Evolutionary conservation across 2,329 filamentous ascomycete species (phyloP), one percentile per base, ranked within the genome.

Genomic region (Xylaria polymorpha): DNA sequence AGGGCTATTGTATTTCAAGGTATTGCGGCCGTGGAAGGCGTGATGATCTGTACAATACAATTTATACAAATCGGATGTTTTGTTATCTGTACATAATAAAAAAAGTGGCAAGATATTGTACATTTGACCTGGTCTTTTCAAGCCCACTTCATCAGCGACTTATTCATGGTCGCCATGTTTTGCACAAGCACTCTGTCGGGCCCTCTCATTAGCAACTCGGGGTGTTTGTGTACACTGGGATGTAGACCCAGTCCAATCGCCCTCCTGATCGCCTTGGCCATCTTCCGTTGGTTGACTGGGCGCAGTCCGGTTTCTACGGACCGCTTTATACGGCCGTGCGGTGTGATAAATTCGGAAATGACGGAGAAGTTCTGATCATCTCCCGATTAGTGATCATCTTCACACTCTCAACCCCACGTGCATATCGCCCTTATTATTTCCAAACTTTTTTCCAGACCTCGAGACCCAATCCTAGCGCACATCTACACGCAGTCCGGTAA

Each of bases 191-290:
- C 64, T 25, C 61, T 69, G 44, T 65, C 20, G 41, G 66, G 50
- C 6, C 70, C 68, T 48, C 80, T 75, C 67, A 85, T 83, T 73
- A 97, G 80, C 66, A 97, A 85, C 80, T 97, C 92, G 3, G 96
- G 96, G 82, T 99, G 96, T 73, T 86, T 85, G 83, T 99, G 93
- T 64, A 97, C 91, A 79, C 91, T 97, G 29, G 96, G 96, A 87
- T 98, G 94, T 69, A 98, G 84, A 18, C 96, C 96, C 78, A 98
- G 87, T 1, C 94, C 96, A 76, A 98, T 91, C 22, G 93, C 91
- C 75, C 96, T 88, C 73, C 96, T 86, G 76, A 99, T 92, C 62
- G 97, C 95, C 85, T 97, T 98, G 71, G 95, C 92, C 78, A 99
- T 90, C 83, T 92, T 94, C 74, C 96, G 88, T 84, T 99, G 96